Evolutionary conservation across 768 basidiomycete genomes (phyloP), one percentile per base, ranked within the genome.

Genomic region (Hygrophorus russula): DNA sequence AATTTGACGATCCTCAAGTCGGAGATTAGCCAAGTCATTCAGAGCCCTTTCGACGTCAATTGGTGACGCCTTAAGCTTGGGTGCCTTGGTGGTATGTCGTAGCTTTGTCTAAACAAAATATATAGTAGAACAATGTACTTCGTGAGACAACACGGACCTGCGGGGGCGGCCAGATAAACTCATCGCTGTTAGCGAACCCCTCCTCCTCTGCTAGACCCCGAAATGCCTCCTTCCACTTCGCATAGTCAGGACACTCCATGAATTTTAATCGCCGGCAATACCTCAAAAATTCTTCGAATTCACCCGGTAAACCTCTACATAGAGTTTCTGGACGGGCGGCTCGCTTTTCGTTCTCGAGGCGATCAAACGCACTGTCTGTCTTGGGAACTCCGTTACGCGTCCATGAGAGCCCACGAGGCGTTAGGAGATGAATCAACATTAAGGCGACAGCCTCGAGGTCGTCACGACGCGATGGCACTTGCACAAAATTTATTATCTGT

Each of bases 351-450:
- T 67, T 68, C 42, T 78, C 85, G 12, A 88, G 60, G 2, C 65
- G 68, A 20, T 71, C 64, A 58, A 86, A 83, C 8, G 76, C 76
- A 13, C 64, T 68, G 15, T 78, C 72, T 5, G 77, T 77, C 51
- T 80, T 82, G 6, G 84, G 84, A 11, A 87, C 73, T n/a, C 84
- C 84, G 47, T 82, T 81, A 17, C 84, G 72, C 32, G 82, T 87
- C 84, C 84, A 88, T 13, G 74, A 61, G 17, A 88, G 71, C 7
- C 84, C 84, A 12, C 76, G 72, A 2, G 84, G 83, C 5, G 79
- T 88, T 35, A 88, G 67, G 18, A 88, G 68, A 55, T 88, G 84
- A 43, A 88, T 82, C 42, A 88, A 66, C 82, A 88, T 82, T 36
- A 88, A 65, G 2, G 81, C 81, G 14, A 73, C 66, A 0, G 84